Conservation (phyloP, 208 protist species). For the Trichomonas gallinae region DNA sequence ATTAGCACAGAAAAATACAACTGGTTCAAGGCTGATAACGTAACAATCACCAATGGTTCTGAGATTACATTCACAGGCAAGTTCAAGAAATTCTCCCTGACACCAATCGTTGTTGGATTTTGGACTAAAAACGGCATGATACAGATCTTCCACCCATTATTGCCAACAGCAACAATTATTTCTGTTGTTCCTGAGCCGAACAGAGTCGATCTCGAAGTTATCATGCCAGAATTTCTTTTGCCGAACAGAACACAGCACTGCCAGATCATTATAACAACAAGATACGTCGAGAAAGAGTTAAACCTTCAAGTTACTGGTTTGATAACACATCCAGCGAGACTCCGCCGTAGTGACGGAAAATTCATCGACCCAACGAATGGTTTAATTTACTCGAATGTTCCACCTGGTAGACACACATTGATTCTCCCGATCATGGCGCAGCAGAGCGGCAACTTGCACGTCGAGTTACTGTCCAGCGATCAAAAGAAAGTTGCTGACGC, state of each 20-base stretch:
- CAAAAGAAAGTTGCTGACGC: neutral
- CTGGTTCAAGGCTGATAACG: neutral
- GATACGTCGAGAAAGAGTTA: neutral
- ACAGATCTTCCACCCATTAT: neutral
- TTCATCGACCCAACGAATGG: neutral
- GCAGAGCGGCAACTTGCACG: neutral
- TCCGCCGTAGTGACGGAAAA: neutral
- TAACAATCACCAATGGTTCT: neutral
- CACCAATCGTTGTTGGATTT: neutral
- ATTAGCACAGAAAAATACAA: neutral
- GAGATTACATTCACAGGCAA: neutral
- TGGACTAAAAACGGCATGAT: neutral
- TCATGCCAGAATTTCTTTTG: neutral
- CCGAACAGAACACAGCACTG: neutral
- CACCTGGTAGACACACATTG: neutral
- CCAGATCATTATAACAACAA: neutral
- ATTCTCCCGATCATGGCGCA: neutral
- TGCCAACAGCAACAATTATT: neutral
- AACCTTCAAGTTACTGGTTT: neutral
- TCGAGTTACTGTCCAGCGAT: neutral
- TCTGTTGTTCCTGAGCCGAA: neutral
- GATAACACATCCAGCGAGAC: neutral
- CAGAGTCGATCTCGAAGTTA: neutral
- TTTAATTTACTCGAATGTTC: neutral
- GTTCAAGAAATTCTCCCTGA: neutral